Evolutionary conservation across 768 basidiomycete species (phyloP), one percentile per base, ranked within the genome.

Genomic region (Pleurotus salmoneostramineus): DNA sequence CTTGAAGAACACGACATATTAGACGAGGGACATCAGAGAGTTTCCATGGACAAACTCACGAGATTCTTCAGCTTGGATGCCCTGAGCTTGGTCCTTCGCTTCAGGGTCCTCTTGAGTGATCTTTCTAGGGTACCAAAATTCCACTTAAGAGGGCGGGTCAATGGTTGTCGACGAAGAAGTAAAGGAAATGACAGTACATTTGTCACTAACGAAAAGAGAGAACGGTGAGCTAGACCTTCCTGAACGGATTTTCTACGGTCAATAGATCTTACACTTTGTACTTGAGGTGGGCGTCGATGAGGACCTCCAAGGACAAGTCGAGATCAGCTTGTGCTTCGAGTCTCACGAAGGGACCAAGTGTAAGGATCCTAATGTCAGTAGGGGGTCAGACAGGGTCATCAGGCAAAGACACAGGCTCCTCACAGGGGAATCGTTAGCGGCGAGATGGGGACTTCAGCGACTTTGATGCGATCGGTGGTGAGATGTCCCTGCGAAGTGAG

Each of bases 71-170:
- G n/a, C 6, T 6, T 45, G 12, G 44, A 45, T 17, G 17, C n/a
- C n/a, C n/a, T 45, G 12, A 6, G 44, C n/a, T 14, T 17, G 37
- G 12, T 15, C 15, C 36, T 43, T 55, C 2, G 37, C 37, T 17
- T 43, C 17, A 12, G 35, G 15, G 27, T n/a, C 15, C 7, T 42
- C 35, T 3, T 40, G 15, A 27, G 36, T 42, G 31, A 55, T 17
- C 12, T 55, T 43, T 33, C 43, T 55, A 6, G 52, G 52, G 32
- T 55, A 45, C 44, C 44, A 45, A 17, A 55, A 55, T 31, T 55
- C 52, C 17, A 55, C 52, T 55, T 14, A 0, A n/a, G 31, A n/a
- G n/a, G 37, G 3, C 8, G 37, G 14, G 6, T 27, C 43, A n/a
- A 42, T 55, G 14, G 27, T 40, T n/a, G 37, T n/a, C 37, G 3